A percentile compares a stretch with the other conserved stretches of the same genome.
These are phyloP conservation scores for apple (Malus domestica) DNA, from an alignment of 306 rosid species.

Conservation along the genomic window ASM211411v1 NC_041796.1:18408501-18409000, in stretches of 20 bases:
- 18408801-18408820: background rate
- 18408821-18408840: background rate
- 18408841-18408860: background rate
- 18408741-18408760: background rate
- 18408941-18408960: background rate
- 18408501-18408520: constrained; percentile 91
- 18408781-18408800: background rate
- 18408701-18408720: constrained; percentile 1
- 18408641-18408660: background rate
- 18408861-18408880: background rate
- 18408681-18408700: background rate
- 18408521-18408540: constrained; percentile 10
- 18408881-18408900: background rate
- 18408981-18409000: background rate
- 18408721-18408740: background rate
- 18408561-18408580: background rate
- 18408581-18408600: background rate
- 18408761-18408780: background rate
- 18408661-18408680: background rate
- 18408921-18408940: background rate
- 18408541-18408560: constrained; percentile 8
- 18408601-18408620: background rate
- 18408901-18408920: background rate
- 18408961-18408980: background rate
- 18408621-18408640: background rate